Percentiles rank a stretch among this genome's conserved stretches.
Evolutionary conservation across 2,329 filamentous ascomycete genomes (phyloP).

Genomic region (Fusarium metavorans): DNA sequence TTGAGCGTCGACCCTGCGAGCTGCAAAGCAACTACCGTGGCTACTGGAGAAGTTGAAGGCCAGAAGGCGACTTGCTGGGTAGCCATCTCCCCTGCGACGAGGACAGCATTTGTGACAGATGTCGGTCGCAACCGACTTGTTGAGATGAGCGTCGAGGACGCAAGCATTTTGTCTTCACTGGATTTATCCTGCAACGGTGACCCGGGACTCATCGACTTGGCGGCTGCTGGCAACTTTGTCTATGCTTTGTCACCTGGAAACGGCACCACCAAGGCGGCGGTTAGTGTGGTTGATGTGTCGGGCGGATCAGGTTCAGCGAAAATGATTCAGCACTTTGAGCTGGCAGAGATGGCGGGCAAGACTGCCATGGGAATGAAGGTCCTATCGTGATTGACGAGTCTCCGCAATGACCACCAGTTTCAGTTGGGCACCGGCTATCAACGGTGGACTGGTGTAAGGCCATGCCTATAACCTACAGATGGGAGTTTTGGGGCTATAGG

Average conservation of each 20-base stretch:
- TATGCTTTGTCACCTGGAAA: constrained; percentile 69
- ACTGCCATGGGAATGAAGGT: neutral
- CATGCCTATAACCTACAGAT: neutral
- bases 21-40: constrained; percentile 49
- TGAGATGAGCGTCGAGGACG: constrained; percentile 65
- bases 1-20: constrained; percentile 55
- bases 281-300: constrained; percentile 53
- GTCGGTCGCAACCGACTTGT: constrained; percentile 64
- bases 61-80: constrained; percentile 71
- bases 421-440: neutral
- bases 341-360: constrained; percentile 37
- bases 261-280: constrained; percentile 52
- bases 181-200: constrained; percentile 60
- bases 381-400: neutral
- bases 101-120: constrained; percentile 70
- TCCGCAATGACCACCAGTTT: neutral
- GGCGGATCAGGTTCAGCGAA: constrained; percentile 31
- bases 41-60: constrained; percentile 57
- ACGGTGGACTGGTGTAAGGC: neutral
- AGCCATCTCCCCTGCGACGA: constrained; percentile 59
- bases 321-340: constrained; percentile 49
- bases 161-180: constrained; percentile 57
- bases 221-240: constrained; percentile 63
- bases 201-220: constrained; percentile 67
- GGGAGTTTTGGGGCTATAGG: neutral